Conservation (phyloP, 768 basidiomycete species). For the Auriculariales sp. region DNA sequence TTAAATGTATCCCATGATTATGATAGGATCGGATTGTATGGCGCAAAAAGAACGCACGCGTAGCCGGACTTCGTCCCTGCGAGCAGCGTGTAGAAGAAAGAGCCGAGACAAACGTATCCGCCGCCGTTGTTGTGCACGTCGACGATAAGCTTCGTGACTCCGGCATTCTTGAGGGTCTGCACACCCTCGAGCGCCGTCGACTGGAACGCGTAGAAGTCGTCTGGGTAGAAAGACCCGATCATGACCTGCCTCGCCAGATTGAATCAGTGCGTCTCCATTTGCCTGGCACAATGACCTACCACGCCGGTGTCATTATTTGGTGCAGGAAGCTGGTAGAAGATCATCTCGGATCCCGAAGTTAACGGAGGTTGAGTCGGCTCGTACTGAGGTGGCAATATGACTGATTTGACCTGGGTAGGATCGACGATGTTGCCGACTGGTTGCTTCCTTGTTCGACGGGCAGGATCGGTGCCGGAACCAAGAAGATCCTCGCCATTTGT, state of each 20-base stretch:
- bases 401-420: constrained; percentile 23
- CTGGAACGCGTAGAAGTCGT: constrained; percentile 37
- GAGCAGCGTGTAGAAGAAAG: constrained; percentile 44
- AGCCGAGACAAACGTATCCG: constrained; percentile 46
- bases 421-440: constrained; percentile 23
- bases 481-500: constrained; percentile 38
- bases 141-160: constrained; percentile 36
- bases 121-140: constrained; percentile 53
- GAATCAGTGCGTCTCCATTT: neutral
- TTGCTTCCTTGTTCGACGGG: constrained; percentile 3
- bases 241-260: constrained; percentile 35
- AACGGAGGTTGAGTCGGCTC: constrained; percentile 30
- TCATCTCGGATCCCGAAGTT: constrained; percentile 32
- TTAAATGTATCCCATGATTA: neutral
- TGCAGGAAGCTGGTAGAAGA: constrained; percentile 41
- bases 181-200: constrained; percentile 31
- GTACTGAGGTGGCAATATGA: constrained; percentile 33
- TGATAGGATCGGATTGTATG: neutral
- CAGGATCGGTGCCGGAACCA: constrained; percentile 12
- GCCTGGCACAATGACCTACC: constrained; percentile 19
- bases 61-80: constrained; percentile 32
- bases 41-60: constrained; percentile 23
- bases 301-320: constrained; percentile 45
- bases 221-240: constrained; percentile 34
- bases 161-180: constrained; percentile 28